Conservation (phyloP, 192 early-diverging fungal species). For the Umbelopsis isabellina region DNA sequence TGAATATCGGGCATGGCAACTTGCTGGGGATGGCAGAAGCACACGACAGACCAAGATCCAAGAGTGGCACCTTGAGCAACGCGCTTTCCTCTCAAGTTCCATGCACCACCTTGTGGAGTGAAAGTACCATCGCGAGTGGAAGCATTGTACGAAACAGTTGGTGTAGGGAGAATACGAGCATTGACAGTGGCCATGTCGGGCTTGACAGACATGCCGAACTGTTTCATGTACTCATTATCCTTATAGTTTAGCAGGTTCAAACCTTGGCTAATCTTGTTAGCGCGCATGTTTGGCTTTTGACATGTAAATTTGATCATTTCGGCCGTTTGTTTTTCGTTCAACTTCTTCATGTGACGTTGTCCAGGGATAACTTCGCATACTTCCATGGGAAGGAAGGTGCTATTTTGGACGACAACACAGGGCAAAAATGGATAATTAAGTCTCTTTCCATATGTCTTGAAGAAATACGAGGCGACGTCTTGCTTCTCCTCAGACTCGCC, state of each 20-base stretch:
- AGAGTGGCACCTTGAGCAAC: conserved; percentile 76
- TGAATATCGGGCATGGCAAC: conserved; percentile 59
- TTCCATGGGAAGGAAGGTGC: conserved; percentile 87
- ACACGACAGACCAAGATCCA: conserved; percentile 81
- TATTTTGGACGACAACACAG: conserved; percentile 73
- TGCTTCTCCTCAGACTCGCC: conserved; percentile 56
- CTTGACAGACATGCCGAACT: conserved; percentile 74
- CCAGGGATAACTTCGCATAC: conserved; percentile 83
- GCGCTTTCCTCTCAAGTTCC: conserved; percentile 86
- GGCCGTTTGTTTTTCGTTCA: conserved; percentile 84
- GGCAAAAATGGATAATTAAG: conserved; percentile 84
- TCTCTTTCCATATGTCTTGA: conserved; percentile 67
- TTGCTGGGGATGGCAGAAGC: conserved; percentile 64
- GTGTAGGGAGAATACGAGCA: conserved; percentile 79
- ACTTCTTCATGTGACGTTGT: conserved; percentile 81
- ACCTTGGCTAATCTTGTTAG: conserved; percentile 80
- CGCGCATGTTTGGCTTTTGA: conserved; percentile 80
- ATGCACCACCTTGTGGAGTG: conserved; percentile 73
- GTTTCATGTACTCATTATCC: conserved; percentile 72
- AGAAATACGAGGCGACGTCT: conserved; percentile 80
- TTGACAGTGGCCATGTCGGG: conserved; percentile 70
- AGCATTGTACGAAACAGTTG: conserved; percentile 69
- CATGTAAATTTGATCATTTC: conserved; percentile 97
- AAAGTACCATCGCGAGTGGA: conserved; percentile 50
- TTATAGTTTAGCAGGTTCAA: conserved; percentile 66